Base-by-base conservation (phyloP, 176 grass and related monocot species). In the Triticum dicoccoides region DNA sequence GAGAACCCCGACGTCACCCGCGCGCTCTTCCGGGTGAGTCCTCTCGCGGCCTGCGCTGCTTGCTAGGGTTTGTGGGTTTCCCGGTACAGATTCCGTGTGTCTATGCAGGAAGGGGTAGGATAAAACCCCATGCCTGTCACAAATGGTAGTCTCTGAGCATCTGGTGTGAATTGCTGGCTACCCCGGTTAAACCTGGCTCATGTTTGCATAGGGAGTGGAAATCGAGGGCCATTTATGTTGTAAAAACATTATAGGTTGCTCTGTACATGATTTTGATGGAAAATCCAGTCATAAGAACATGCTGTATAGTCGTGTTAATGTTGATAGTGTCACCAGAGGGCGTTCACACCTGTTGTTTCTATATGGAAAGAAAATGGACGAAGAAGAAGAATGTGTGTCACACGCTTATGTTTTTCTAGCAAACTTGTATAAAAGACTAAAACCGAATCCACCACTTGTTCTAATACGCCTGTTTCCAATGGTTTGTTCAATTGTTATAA, bases 1-100 rank as follows among this genome's bases (percentile, higher is more conserved):
- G 92, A 96, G 54, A 99, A 94, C 77, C 97, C 94, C n/a, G 73
- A 86, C 10, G 86, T 99, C 76, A 99, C 94, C 63, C 92, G 97
- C 37, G 84, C 92, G 61, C 94, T 99, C 25, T 99, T 99, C 61
- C 89, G 93, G 89, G 97, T 96, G 75, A 90, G 82, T 65, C 85
- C 82, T 38, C 51, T 41, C 24, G 52, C 79, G 0, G 2, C n/a
- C 14, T 37, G 5, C 3, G 7, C n/a, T 33, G 42, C 34, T 27
- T 35, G 34, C 4, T 20, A 51, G 74, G 74, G 74, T 77, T 77
- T 77, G 47, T 33, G 47, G 47, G 29, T 30, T 68, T 51, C 7
- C 38, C 49, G n/a, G 32, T 77, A 65, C 13, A 18, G 4, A 10
- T 18, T 65, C 67, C 11, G 1, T 73, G 4, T 86, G 14, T 66